These are phyloP conservation scores for Epithemia pelagica DNA, from an alignment of 108 stramenopile genomes.

Conservation along the genomic window DNA sequence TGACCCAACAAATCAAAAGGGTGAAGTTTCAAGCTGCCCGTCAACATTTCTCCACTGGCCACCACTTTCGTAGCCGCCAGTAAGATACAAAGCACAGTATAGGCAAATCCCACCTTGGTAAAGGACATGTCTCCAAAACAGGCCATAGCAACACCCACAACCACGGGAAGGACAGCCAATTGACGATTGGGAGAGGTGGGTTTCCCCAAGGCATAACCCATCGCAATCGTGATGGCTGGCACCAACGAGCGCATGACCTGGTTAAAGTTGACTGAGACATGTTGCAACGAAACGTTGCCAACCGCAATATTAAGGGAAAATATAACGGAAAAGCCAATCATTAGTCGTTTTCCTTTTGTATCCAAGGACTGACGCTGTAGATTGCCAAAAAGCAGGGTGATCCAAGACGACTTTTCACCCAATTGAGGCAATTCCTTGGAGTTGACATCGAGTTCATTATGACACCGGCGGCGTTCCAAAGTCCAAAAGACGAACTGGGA, in stretches of 20 bases:
- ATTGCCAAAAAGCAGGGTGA: slow-evolving; percentile 37
- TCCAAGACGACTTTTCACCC: background rate
- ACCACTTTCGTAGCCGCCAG: slow-evolving; percentile 69
- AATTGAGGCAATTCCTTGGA: background rate
- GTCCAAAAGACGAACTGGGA: slow-evolving; percentile 39
- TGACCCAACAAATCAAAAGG: slow-evolving; percentile 71
- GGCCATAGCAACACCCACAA: slow-evolving; percentile 68
- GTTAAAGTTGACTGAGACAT: slow-evolving; percentile 85
- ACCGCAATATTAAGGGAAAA: slow-evolving; percentile 85
- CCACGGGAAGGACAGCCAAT: slow-evolving; percentile 50
- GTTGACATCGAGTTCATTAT: background rate
- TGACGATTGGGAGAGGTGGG: slow-evolving; percentile 31
- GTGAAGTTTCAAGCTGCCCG: slow-evolving; percentile 62
- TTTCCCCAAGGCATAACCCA: slow-evolving; percentile 50
- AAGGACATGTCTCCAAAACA: slow-evolving; percentile 69
- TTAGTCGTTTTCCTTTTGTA: slow-evolving; percentile 30
- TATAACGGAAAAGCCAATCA: slow-evolving; percentile 60
- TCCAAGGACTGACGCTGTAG: slow-evolving; percentile 47
- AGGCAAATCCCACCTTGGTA: slow-evolving; percentile 52
- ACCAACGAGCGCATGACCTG: slow-evolving; percentile 75
- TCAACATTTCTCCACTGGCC: slow-evolving; percentile 66
- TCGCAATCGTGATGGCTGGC: slow-evolving; percentile 64
- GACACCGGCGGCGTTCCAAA: slow-evolving; percentile 9
- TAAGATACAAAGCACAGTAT: slow-evolving; percentile 46
- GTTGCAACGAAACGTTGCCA: slow-evolving; percentile 64